Conservation (phyloP, 2,329 filamentous ascomycete species). For the Cordyceps cicadae region DNA sequence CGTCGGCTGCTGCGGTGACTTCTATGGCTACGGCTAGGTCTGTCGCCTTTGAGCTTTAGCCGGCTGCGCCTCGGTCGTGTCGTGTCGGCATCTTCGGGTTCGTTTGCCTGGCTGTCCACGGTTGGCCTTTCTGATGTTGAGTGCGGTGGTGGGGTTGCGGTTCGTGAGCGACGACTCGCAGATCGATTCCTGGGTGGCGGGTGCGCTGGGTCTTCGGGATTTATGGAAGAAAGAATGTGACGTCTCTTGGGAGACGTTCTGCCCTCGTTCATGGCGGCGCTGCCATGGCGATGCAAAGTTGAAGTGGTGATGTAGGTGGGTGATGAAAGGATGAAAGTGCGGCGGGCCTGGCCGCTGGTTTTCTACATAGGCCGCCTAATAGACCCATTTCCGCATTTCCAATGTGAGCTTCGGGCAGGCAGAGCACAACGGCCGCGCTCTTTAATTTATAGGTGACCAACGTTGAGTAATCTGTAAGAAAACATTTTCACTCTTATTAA, state of each 20-base stretch:
- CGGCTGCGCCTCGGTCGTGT: slow-evolving; percentile 24
- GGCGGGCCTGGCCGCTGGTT: neutral
- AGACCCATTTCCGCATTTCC: neutral
- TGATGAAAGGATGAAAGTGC: too few species aligned
- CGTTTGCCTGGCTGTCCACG: slow-evolving; percentile 12
- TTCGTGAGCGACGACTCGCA: neutral
- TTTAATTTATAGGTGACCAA: too few species aligned
- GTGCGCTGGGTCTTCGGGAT: slow-evolving; percentile 22
- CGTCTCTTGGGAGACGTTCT: slow-evolving; percentile 32
- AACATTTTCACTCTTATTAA: too few species aligned
- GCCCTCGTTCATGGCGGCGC: slow-evolving; percentile 25
- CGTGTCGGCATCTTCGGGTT: slow-evolving; percentile 10
- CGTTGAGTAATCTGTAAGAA: too few species aligned
- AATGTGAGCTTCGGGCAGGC: neutral
- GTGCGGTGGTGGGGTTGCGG: slow-evolving; percentile 6
- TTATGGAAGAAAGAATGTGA: slow-evolving; percentile 43
- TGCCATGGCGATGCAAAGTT: slow-evolving; percentile 15
- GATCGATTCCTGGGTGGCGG: neutral
- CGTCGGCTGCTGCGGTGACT: slow-evolving; percentile 11
- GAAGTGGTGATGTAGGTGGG: neutral
- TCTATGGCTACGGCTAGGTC: slow-evolving; percentile 16
- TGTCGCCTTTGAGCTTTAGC: slow-evolving; percentile 27
- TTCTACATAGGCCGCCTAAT: neutral
- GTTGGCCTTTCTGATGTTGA: neutral
- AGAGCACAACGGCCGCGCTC: too few species aligned